Evolutionary conservation across 2,329 filamentous ascomycete genomes (phyloP).

Genomic region (Calonectria pteridis): DNA sequence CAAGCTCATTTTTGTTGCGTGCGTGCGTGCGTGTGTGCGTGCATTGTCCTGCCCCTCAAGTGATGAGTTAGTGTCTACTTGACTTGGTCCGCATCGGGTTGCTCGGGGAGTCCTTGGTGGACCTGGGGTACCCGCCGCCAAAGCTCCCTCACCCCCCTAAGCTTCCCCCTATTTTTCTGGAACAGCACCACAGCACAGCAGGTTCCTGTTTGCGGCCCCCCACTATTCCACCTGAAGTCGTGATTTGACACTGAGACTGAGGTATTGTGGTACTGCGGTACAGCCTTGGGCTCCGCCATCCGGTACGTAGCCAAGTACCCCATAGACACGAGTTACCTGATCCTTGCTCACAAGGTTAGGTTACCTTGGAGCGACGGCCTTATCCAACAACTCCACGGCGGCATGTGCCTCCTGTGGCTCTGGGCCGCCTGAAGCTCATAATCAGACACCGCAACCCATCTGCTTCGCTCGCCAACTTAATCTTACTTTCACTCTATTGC

Average conservation of each 20-base stretch:
- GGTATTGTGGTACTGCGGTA: constrained; percentile 5
- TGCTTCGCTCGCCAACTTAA: constrained; percentile 7
- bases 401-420: constrained; percentile 29
- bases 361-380: constrained; percentile 20
- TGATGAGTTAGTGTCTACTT: constrained; percentile 1
- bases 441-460: constrained; percentile 24
- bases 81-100: constrained; percentile 16
- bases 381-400: constrained; percentile 31
- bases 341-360: constrained; percentile 21
- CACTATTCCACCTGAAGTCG: constrained; percentile 31
- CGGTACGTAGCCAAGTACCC: constrained; percentile 14
- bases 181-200: constrained; percentile 38
- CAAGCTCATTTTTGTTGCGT: constrained; percentile 14
- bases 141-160: constrained; percentile 8
- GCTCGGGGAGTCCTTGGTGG: constrained; percentile 15
- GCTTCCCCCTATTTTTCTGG: constrained; percentile 43
- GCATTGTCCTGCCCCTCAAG: constrained; percentile 13
- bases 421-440: constrained; percentile 29
- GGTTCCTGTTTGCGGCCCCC: constrained; percentile 30
- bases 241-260: background rate
- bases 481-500: constrained; percentile 14
- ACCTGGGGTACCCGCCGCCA: constrained; percentile 16
- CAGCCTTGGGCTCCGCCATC: constrained; percentile 1
- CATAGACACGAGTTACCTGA: constrained; percentile 13
- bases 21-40: background rate